Evolutionary conservation across 2,329 filamentous ascomycete species (phyloP), one percentile per base, ranked within the genome.

Genomic region (Cadophora luteo-olivacea): DNA sequence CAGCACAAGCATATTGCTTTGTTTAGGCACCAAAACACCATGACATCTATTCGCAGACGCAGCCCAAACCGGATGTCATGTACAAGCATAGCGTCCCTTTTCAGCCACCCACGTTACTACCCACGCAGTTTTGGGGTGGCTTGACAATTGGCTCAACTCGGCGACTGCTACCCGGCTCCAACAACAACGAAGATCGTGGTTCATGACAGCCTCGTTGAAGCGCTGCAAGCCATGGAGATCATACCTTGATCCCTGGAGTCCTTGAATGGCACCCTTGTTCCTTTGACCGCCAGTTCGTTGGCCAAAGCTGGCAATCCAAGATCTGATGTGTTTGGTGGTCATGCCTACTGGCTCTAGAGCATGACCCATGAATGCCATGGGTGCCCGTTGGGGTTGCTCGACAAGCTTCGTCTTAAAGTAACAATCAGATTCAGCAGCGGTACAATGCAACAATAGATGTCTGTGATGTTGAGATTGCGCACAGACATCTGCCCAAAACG

Each of bases 161-260:
- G 69, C 33, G 55, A 58, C 33, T 41, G 19, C 61, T 54, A 72
- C 67, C 69, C 67, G 66, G 70, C 60, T 70, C 65, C 36, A 60
- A 25, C 57, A 69, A 69, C 65, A 69, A 71, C 67, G 75, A 76
- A 76, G 76, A 77, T 77, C 76, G 69, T 75, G 72, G 75, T 78
- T 78, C 76, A 77, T 77, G 73, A 69, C 72, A 72, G 68, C 61
- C 70, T 71, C 68, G 68, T 57, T 68, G 67, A 72, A 69, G 70
- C 69, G 72, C 72, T 77, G 75, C 75, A 77, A 77, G 75, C 74
- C 76, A 77, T 76, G 74, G 68, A 76, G 76, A 78, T 78, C 75
- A 72, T 75, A 72, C 68, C 74, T 69, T 69, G 74, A 76, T 75
- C 74, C 72, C 67, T 72, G 75, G 48, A 36, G 33, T 60, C 55